A percentile compares a stretch with the other conserved stretches of the same genome.
Conservation (phyloP, 2,329 filamentous ascomycete genomes). For the Sarocladiaceae sp. region DNA sequence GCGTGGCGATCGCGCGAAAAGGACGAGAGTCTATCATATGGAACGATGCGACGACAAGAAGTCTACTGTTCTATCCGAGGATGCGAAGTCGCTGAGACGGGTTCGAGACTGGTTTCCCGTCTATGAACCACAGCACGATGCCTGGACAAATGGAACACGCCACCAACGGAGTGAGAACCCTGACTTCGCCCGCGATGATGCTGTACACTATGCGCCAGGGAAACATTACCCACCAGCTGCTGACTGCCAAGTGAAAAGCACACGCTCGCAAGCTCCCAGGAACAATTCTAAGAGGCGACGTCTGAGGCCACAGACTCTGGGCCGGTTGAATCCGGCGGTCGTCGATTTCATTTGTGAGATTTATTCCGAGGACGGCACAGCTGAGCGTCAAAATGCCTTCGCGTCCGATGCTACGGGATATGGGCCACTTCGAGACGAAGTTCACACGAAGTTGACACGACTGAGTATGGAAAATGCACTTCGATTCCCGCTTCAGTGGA, state of each 20-base stretch:
- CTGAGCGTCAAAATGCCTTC: constrained; percentile 29
- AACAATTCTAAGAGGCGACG: too few relatives aligned
- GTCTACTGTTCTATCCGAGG: background rate
- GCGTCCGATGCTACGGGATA: background rate
- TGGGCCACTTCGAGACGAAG: background rate
- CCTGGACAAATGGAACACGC: too few relatives aligned
- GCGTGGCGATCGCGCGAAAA: background rate
- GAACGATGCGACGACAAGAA: background rate
- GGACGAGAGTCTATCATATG: background rate
- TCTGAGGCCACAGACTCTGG: constrained; percentile 50
- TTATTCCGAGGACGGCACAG: constrained; percentile 51
- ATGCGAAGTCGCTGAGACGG: too few relatives aligned
- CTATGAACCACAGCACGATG: too few relatives aligned
- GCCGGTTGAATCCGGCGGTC: constrained; percentile 47
- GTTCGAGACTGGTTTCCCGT: too few relatives aligned
- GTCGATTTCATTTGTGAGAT: constrained; percentile 59
- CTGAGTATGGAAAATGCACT: background rate
- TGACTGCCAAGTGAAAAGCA: background rate
- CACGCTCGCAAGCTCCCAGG: background rate
- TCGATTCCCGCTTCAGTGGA: constrained; percentile 36
- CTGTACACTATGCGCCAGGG: too few relatives aligned
- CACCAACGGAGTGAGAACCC: too few relatives aligned
- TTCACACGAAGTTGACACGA: background rate
- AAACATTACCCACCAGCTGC: too few relatives aligned
- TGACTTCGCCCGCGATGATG: too few relatives aligned